These are phyloP conservation scores for Citrus glauca DNA, from an alignment of 345 rosid species.

Conservation along the genomic window DNA sequence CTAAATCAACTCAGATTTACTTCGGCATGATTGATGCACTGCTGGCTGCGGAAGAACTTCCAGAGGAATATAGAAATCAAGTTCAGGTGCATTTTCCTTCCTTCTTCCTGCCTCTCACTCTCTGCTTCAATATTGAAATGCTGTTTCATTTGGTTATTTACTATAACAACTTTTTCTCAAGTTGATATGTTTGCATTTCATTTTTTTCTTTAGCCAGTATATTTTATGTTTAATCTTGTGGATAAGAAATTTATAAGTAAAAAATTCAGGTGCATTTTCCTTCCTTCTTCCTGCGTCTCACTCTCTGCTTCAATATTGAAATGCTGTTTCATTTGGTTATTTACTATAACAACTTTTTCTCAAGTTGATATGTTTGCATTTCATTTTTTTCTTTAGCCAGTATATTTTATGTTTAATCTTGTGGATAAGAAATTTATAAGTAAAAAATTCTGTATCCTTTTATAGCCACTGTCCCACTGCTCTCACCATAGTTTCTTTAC, in stretches of 20 bases:
- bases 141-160: not conserved
- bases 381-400: not conserved
- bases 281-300: not conserved
- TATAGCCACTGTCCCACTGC: not conserved
- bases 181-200: not conserved
- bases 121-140: not conserved
- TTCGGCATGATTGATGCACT: constrained; percentile 94
- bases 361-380: not conserved
- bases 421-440: not conserved
- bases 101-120: not conserved
- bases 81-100: constrained; percentile 53
- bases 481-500: not conserved
- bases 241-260: too few relatives aligned
- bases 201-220: too few relatives aligned
- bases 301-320: not conserved
- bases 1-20: constrained; percentile 52
- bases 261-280: constrained; percentile 63
- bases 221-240: too few relatives aligned
- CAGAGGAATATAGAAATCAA: constrained; percentile 76
- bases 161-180: not conserved
- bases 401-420: not conserved
- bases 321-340: not conserved
- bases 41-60: constrained; percentile 85
- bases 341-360: not conserved
- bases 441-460: not conserved